Conservation (phyloP, 805 yeast genomes). For the Ogataea ganodermae region DNA sequence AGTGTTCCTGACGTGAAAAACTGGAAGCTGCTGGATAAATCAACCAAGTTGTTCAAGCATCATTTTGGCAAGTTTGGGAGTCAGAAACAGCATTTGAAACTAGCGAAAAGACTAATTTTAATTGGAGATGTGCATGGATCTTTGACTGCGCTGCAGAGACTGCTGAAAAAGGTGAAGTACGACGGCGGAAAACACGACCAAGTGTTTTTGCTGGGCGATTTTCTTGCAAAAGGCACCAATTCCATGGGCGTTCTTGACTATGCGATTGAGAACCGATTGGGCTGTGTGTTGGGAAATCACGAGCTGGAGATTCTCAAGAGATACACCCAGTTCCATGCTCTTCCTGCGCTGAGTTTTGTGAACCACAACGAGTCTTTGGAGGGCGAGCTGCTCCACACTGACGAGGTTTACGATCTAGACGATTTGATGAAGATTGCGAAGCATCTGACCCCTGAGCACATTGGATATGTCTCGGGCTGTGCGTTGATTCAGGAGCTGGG, state of each 20-base stretch:
- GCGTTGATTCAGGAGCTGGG: constrained; percentile 67
- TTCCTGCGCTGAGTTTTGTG: constrained; percentile 31
- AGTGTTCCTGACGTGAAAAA: constrained; percentile 27
- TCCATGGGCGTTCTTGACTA: constrained; percentile 68
- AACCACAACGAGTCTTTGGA: constrained; percentile 20
- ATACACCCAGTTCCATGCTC: constrained; percentile 62
- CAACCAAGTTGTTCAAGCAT: constrained; percentile 21
- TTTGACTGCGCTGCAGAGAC: constrained; percentile 50
- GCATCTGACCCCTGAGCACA: constrained; percentile 58
- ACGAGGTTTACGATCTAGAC: constrained; percentile 36
- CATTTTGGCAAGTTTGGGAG: constrained; percentile 23
- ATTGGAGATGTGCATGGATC: constrained; percentile 93
- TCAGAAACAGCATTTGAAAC: constrained; percentile 7
- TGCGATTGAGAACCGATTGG: constrained; percentile 58
- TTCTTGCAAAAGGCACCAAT: constrained; percentile 80
- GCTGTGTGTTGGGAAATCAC: constrained; percentile 87
- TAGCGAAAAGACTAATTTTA: constrained; percentile 56
- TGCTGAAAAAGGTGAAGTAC: constrained; percentile 53
- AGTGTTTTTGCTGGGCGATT: constrained; percentile 79
- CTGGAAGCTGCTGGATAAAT: constrained; percentile 21
- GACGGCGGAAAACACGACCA: constrained; percentile 50
- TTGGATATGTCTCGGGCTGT: constrained; percentile 59
- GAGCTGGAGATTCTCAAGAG: constrained; percentile 70
- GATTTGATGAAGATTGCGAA: constrained; percentile 50
- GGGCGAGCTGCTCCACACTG: constrained; percentile 6